phyloP scores from a whole-genome alignment of 192 early-diverging fungal species.

The Entomortierella parvispora region DNA sequence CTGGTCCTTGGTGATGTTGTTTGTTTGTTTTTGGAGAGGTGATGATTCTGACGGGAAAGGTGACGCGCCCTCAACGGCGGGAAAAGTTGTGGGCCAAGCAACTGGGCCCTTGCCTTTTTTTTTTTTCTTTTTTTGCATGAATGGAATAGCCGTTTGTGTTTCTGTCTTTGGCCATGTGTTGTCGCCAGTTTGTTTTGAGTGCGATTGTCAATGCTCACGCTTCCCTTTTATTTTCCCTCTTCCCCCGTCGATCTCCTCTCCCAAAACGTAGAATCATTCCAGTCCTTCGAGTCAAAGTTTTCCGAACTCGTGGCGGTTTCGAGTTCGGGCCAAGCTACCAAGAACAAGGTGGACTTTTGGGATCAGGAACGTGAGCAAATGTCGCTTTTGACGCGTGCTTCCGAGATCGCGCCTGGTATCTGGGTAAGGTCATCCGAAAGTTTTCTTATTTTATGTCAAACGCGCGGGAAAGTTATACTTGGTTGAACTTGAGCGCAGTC shows the following conservation, averaged over 20 bases:
- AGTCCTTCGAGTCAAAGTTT: constrained; percentile 51
- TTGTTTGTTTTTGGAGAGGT: too few species aligned
- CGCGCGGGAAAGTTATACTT: too few species aligned
- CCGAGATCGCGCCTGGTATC: constrained; percentile 56
- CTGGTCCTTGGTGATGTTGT: background rate
- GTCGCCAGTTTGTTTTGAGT: too few species aligned
- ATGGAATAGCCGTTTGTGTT: too few species aligned
- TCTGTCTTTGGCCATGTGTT: too few species aligned
- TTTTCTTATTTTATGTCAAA: constrained; percentile 1
- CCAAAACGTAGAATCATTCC: constrained; percentile 62
- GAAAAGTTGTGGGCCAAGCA: too few species aligned
- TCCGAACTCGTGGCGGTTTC: constrained; percentile 51
- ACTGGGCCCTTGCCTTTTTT: too few species aligned
- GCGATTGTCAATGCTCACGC: background rate
- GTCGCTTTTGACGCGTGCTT: constrained; percentile 55
- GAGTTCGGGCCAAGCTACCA: constrained; percentile 25
- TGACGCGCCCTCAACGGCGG: too few species aligned
- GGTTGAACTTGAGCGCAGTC: background rate
- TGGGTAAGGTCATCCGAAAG: too few species aligned
- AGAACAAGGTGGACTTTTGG: constrained; percentile 59
- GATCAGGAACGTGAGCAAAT: constrained; percentile 65
- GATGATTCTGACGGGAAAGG: background rate
- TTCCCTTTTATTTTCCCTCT: background rate
- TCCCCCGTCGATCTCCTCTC: too few species aligned
- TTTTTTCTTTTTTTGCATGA: too few species aligned